These are phyloP conservation scores for Luffa aegyptiaca DNA, from an alignment of 306 rosid species.

Conservation along the genomic window DNA sequence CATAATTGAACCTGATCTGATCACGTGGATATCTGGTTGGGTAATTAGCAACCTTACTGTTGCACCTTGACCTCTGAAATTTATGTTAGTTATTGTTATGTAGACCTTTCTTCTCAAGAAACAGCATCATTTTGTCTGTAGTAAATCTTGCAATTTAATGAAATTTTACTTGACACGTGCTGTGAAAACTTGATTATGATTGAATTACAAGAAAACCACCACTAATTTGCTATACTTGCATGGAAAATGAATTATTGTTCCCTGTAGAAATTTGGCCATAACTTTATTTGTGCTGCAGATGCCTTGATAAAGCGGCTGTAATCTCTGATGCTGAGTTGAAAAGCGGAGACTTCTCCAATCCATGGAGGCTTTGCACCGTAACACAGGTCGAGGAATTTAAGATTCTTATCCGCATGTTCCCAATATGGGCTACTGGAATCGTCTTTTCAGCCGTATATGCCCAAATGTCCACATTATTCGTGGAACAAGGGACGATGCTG, in stretches of 20 bases:
- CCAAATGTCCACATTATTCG: conserved; percentile 92
- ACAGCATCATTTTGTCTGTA: neutral
- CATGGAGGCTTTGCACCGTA: conserved; percentile 85
- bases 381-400: conserved; percentile 95
- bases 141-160: neutral
- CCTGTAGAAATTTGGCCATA: neutral
- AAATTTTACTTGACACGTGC: neutral
- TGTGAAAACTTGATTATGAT: neutral
- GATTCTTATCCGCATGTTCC: conserved; percentile 90
- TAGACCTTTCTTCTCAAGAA: neutral
- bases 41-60: neutral
- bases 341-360: conserved; percentile 49
- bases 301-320: conserved; percentile 84
- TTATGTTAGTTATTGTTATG: neutral
- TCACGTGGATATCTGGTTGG: neutral
- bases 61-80: neutral
- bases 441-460: conserved; percentile 86
- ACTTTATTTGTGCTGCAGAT: conserved; percentile 39
- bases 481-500: conserved; percentile 89
- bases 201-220: neutral
- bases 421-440: conserved; percentile 87
- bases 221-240: neutral
- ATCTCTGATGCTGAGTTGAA: conserved; percentile 43
- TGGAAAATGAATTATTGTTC: neutral
- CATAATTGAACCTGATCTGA: neutral